Percentiles rank a stretch among this genome's conserved stretches.
Evolutionary conservation across 192 early-diverging fungal species (phyloP).

Genomic region (Cladochytrium replicatum): DNA sequence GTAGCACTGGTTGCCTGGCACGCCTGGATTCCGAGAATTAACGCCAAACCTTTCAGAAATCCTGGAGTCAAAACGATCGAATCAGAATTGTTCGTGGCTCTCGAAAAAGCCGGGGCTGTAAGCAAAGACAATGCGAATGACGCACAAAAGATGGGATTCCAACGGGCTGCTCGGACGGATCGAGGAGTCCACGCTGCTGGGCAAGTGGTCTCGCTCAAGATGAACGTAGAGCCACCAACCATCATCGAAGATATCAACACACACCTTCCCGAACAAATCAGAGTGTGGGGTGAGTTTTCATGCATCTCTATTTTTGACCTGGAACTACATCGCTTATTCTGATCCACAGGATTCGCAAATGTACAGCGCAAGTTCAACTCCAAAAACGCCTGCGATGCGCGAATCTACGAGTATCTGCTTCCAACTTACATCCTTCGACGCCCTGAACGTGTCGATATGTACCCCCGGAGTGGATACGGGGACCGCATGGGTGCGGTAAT

Average conservation of each 20-base stretch:
- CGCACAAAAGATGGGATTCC: conserved; percentile 57
- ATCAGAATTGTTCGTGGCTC: conserved; percentile 65
- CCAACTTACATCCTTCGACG: conserved; percentile 78
- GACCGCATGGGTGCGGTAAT: conserved; percentile 12
- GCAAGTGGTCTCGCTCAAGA: conserved; percentile 86
- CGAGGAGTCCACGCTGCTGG: conserved; percentile 98
- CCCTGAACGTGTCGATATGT: conserved; percentile 21
- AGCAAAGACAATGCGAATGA: conserved; percentile 63
- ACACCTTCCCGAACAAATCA: conserved; percentile 76
- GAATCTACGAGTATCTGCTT: conserved; percentile 93
- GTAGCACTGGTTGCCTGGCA: no score
- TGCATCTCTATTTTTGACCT: conserved; percentile 1
- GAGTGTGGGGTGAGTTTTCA: conserved; percentile 67
- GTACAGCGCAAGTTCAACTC: conserved; percentile 73
- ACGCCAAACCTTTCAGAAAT: conserved; percentile 5
- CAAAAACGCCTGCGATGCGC: conserved; percentile 83
- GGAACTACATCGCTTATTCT: not conserved
- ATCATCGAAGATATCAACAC: conserved; percentile 73
- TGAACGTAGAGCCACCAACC: conserved; percentile 66
- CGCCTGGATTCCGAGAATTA: not conserved
- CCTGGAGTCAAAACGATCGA: conserved; percentile 62
- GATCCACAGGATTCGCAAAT: conserved; percentile 50
- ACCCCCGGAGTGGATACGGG: conserved; percentile 25
- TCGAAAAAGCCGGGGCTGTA: conserved; percentile 57
- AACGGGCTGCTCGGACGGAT: conserved; percentile 90